Evolutionary conservation across 1,139 yeast species (phyloP).

Genomic region (Pneumocystis wakefieldiae): DNA sequence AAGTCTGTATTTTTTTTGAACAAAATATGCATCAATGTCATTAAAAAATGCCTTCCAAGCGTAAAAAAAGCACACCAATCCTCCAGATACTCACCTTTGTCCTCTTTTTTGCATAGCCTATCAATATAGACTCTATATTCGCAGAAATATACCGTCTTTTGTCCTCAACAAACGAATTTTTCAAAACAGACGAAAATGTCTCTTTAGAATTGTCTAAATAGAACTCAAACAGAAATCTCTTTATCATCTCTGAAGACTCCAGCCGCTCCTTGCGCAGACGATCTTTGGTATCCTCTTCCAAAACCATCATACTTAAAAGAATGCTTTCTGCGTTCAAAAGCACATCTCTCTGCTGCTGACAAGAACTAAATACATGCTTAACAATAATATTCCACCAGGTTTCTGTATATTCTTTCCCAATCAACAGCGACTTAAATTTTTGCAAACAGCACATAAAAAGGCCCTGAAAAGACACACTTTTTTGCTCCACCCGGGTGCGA

Average conservation of each 20-base stretch:
- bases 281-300: background rate
- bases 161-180: background rate
- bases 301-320: background rate
- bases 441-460: background rate
- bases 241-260: background rate
- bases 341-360: background rate
- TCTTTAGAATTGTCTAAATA: background rate
- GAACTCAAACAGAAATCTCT: background rate
- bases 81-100: background rate
- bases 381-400: background rate
- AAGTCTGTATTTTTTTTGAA: slow-evolving; percentile 4
- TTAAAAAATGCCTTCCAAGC: background rate
- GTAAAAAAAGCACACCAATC: background rate
- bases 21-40: background rate
- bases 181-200: background rate
- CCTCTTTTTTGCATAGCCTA: background rate
- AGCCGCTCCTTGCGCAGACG: background rate
- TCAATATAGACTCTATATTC: background rate
- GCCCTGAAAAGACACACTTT: background rate
- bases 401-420: background rate
- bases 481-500: background rate
- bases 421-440: background rate
- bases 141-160: background rate
- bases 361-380: background rate
- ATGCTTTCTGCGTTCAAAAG: background rate